Base-by-base conservation (phyloP, 495 filamentous ascomycete genomes). In the Hypomontagnella submonticulosa region DNA sequence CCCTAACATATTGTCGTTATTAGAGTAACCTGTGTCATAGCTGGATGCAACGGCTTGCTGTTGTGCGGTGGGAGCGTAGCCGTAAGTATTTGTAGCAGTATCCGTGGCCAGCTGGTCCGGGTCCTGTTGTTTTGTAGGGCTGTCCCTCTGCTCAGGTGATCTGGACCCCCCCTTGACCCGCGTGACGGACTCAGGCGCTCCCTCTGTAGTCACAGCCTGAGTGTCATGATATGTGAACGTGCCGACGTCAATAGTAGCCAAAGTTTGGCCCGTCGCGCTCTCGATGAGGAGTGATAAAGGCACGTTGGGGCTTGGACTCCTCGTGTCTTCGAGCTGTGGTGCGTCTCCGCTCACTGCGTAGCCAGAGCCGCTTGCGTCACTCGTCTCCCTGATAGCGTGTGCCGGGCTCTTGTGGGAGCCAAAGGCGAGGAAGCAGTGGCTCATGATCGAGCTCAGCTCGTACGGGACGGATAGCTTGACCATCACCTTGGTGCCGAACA, bases 301-400 rank as follows among this genome's bases (percentile, higher is more conserved):
- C 23, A 97, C 87, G 69, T 84, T 88, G 37, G 87, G 80, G 19
- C 88, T 87, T 9, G 83, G 78, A 42, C 85, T 90, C 33, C 84
- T 83, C 13, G 91, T 97, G 40, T 80, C 75, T 44, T 85, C 74
- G 53, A 92, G 89, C 18, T 85, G 77, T 34, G 95, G 95, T 13
- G 87, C 90, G 37, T 92, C 86, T 4, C 86, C 87, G 15, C 87
- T 83, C 27, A 97, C 74, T n/a, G 81, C 80, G 73, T 96, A 97
- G 55, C 87, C 83, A 73, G 87, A 90, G 38, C 73, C 81, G 55
- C 77, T 81, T 37, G 80, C 83, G 51, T 86, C 83, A 60, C 83
- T 83, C 4, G 84, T 81, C 9, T 89, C 75, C 69, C 88, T 89
- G 19, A 82, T 79, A 7, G 91, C 77, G 13, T 86, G 79, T 30